Conservation (phyloP, 305 asterid species). For the Plantago coronopus region DNA sequence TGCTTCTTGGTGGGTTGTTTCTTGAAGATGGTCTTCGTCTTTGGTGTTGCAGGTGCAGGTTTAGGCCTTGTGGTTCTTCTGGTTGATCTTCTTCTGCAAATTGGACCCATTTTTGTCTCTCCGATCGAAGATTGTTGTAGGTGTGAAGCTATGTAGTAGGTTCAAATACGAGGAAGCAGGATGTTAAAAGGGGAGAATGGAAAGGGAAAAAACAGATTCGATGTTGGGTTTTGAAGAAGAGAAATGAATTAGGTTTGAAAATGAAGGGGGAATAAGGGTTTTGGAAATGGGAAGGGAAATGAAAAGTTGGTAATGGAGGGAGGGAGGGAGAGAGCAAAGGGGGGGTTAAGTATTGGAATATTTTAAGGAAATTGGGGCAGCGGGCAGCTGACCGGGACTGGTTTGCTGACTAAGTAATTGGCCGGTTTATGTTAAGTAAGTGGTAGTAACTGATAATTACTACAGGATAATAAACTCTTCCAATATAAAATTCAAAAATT, state of each 20-base stretch:
- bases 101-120: constrained; percentile 11
- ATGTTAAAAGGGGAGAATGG: neutral
- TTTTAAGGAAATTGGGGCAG: neutral
- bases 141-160: neutral
- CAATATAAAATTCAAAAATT: no score
- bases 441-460: no score
- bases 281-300: neutral
- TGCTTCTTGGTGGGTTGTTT: neutral
- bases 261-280: neutral
- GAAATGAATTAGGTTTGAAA: no score
- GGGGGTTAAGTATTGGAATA: neutral
- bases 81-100: constrained; percentile 4
- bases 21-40: constrained; percentile 3
- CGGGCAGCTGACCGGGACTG: neutral
- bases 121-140: no score
- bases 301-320: constrained; percentile 1
- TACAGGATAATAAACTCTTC: no score
- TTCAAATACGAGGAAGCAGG: neutral
- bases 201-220: constrained; percentile 2
- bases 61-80: constrained; percentile 6
- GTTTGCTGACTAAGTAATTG: neutral
- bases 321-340: neutral
- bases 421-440: neutral
- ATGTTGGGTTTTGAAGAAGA: neutral
- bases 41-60: constrained; percentile 3